Evolutionary conservation across 2,329 filamentous ascomycete species (phyloP), one percentile per base, ranked within the genome.

Genomic region (Exophiala calicioides): DNA sequence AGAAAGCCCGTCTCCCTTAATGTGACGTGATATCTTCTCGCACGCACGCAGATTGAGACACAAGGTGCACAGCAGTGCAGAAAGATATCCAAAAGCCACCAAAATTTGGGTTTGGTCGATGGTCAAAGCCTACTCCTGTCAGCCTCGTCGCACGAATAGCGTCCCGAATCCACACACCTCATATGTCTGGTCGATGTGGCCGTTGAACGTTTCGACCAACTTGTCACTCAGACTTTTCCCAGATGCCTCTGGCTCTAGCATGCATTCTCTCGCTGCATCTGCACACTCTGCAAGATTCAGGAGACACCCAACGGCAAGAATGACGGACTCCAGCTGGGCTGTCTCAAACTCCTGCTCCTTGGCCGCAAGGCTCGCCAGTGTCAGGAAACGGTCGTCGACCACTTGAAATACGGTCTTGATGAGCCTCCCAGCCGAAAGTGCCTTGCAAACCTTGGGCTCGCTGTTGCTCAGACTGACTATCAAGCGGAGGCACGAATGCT

Each of bases 211-310:
- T 29, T 69, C 68, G 23, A 87, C 73, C 26, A 94, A 73, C 38
- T 68, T 68, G 37, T 82, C 76, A 26, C 90, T 67, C 5, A 80
- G 71, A 60, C 64, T 68, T 47, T 62, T 60, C 29, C 54, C 66
- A 44, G 62, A 66, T 46, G 35, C 48, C 67, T 61, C 44, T 53
- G 66, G 56, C 51, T 63, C 51, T 61, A 80, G 55, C 65, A 77
- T 61, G 66, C 71, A 52, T 60, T 70, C 65, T 42, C 84, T 75
- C 9, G 86, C 84, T 16, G 74, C 65, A 12, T 81, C 73, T 60
- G 83, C 89, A 62, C 88, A 84, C 64, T 95, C 90, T 6, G 88
- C 80, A 44, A 96, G 79, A 60, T 96, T 96, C 65, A 95, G 95
- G 67, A 91, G 79, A 16, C 88, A 81, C 0, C 89, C 90, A 29